Evolutionary conservation across 2,329 filamentous ascomycete species (phyloP).

Genomic region (Raffaelea ambrosiae): DNA sequence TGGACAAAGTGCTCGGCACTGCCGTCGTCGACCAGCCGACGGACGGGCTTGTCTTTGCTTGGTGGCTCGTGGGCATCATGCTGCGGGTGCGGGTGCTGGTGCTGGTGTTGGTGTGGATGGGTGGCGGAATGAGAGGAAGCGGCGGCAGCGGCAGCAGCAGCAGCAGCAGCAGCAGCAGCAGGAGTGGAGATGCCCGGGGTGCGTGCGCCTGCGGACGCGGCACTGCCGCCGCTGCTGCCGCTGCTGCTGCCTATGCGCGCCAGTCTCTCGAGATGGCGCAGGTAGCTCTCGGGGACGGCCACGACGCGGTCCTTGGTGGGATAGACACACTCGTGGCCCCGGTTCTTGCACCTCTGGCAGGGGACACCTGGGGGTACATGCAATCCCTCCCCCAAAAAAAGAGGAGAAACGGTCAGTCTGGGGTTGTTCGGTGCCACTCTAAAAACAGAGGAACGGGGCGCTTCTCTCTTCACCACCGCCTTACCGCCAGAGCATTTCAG

Average conservation of each 20-base stretch:
- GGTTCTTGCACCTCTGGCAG: slow-evolving; percentile 5
- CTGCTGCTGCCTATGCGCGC: neutral
- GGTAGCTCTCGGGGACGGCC: slow-evolving; percentile 10
- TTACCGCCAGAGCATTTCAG: slow-evolving; percentile 13
- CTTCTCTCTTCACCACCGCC: neutral
- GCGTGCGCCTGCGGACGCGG: too few relatives aligned
- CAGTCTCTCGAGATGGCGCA: slow-evolving; percentile 9
- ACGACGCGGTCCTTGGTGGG: slow-evolving; percentile 10
- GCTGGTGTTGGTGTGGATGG: too few relatives aligned
- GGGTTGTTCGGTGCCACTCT: neutral
- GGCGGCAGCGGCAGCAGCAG: too few relatives aligned
- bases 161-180: too few relatives aligned
- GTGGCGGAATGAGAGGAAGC: too few relatives aligned
- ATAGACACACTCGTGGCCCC: slow-evolving; percentile 7
- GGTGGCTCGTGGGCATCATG: too few relatives aligned
- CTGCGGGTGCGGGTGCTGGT: too few relatives aligned
- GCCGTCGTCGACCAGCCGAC: slow-evolving; percentile 8
- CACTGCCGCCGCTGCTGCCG: too few relatives aligned
- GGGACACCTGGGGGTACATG: slow-evolving; percentile 3
- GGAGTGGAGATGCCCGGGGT: too few relatives aligned
- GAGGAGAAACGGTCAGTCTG: neutral
- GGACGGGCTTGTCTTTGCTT: neutral
- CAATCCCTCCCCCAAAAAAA: too few relatives aligned
- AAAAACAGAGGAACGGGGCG: too few relatives aligned
- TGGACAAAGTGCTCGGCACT: slow-evolving; percentile 12